These are phyloP conservation scores for Penicillium sp. DNA, from an alignment of 2,329 filamentous ascomycete genomes.

Conservation along the genomic window DNA sequence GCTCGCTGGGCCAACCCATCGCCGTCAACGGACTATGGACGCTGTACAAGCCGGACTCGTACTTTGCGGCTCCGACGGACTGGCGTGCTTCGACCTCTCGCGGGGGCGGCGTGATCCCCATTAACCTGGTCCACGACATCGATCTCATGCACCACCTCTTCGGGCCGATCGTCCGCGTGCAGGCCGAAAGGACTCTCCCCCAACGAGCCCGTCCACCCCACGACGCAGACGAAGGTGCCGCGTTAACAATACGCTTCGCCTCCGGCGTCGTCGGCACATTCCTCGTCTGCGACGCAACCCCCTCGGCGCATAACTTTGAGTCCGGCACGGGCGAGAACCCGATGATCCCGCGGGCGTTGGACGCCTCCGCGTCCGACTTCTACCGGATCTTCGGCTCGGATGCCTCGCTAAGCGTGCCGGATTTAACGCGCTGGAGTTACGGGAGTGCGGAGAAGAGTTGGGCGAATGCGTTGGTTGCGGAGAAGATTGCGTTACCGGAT, in stretches of 20 bases:
- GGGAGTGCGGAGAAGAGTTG: slow-evolving; percentile 45
- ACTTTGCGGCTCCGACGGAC: slow-evolving; percentile 52
- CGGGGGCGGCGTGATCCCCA: slow-evolving; percentile 57
- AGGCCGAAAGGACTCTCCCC: slow-evolving; percentile 51
- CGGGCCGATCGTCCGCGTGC: slow-evolving; percentile 55
- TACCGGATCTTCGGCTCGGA: slow-evolving; percentile 60
- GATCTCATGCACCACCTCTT: slow-evolving; percentile 61
- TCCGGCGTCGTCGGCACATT: slow-evolving; percentile 61
- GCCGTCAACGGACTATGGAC: slow-evolving; percentile 61
- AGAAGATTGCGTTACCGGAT: slow-evolving; percentile 33
- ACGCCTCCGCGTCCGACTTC: slow-evolving; percentile 47
- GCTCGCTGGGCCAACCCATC: slow-evolving; percentile 50
- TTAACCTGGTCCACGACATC: slow-evolving; percentile 64
- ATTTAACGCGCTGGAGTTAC: slow-evolving; percentile 56
- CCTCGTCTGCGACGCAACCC: slow-evolving; percentile 55
- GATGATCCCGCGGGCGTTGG: slow-evolving; percentile 46
- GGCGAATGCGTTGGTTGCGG: slow-evolving; percentile 39
- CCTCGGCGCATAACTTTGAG: slow-evolving; percentile 59
- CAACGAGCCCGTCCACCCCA: slow-evolving; percentile 44
- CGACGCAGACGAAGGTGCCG: slow-evolving; percentile 59
- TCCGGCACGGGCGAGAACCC: slow-evolving; percentile 61
- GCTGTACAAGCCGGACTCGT: slow-evolving; percentile 53
- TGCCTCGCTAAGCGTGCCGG: slow-evolving; percentile 56
- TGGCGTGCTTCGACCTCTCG: slow-evolving; percentile 50
- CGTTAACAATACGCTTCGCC: slow-evolving; percentile 55